Conservation (phyloP, 1,284 basidiomycete species). For the Waitea zeae region DNA sequence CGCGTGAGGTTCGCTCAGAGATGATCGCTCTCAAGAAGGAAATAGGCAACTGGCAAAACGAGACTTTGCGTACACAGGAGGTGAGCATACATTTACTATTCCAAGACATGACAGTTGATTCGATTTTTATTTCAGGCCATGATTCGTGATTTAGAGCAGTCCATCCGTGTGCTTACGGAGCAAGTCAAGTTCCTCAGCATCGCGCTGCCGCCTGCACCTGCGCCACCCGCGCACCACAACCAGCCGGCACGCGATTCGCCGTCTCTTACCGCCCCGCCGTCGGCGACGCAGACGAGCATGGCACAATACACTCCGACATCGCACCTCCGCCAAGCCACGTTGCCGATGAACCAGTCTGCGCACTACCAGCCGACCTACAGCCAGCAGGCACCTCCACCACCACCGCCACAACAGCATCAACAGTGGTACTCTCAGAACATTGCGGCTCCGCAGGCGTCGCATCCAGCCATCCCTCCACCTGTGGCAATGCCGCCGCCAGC, state of each 20-base stretch:
- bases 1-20: conserved; percentile 56
- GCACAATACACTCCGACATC: conserved; percentile 8
- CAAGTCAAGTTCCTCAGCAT: conserved; percentile 62
- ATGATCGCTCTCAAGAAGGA: conserved; percentile 61
- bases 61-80: conserved; percentile 59
- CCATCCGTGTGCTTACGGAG: conserved; percentile 50
- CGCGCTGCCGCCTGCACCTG: too few relatives aligned
- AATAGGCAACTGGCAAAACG: conserved; percentile 58
- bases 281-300: conserved; percentile 3
- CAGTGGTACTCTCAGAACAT: conserved; percentile 41
- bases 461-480: conserved; percentile 55
- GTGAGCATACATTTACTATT: conserved; percentile 22
- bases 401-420: conserved; percentile 32
- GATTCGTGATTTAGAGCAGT: conserved; percentile 63
- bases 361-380: too few relatives aligned
- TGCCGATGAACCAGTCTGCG: too few relatives aligned
- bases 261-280: conserved; percentile 10
- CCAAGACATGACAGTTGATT: conserved; percentile 1
- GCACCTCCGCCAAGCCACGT: too few relatives aligned
- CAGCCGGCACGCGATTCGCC: conserved; percentile 4
- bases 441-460: conserved; percentile 59
- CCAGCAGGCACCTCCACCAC: conserved; percentile 19
- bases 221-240: too few relatives aligned
- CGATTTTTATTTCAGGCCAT: conserved; percentile 25
- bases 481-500: conserved; percentile 18